These are phyloP conservation scores for Acaromyces ingoldii DNA, from an alignment of 1,284 basidiomycete genomes.

Conservation along the genomic window DNA sequence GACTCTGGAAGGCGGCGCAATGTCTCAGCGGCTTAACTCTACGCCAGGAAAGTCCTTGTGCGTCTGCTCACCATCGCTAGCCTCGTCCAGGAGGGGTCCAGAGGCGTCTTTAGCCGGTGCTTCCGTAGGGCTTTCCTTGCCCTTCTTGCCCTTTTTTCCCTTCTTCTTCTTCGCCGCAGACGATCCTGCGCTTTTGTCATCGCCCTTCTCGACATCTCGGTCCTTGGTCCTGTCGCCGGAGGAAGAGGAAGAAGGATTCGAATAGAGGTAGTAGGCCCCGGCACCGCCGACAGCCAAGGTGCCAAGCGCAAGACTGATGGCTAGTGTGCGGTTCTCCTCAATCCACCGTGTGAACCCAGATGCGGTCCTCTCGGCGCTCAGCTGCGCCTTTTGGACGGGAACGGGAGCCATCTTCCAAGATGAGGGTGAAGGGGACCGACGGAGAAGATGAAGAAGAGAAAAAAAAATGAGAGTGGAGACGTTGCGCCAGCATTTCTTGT, in stretches of 20 bases:
- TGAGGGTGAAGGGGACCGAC: no score
- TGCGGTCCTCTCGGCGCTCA: background rate
- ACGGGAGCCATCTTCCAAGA: background rate
- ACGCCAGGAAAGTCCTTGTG: background rate
- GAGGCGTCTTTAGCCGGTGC: constrained; percentile 16
- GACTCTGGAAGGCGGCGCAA: constrained; percentile 13
- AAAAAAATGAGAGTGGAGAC: no score
- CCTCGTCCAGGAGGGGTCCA: constrained; percentile 47
- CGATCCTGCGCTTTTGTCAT: background rate
- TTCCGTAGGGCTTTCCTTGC: constrained; percentile 13
- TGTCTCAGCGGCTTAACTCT: background rate
- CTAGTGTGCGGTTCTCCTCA: constrained; percentile 43
- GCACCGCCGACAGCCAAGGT: constrained; percentile 29
- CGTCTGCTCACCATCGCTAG: constrained; percentile 18
- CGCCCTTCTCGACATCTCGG: background rate
- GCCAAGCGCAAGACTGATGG: constrained; percentile 38
- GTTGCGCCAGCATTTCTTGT: no score
- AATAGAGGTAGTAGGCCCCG: constrained; percentile 41
- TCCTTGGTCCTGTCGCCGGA: no score
- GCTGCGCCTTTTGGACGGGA: constrained; percentile 5
- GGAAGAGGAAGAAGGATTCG: no score
- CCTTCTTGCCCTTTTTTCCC: constrained; percentile 44
- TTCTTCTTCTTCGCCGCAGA: constrained; percentile 28
- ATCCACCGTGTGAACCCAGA: constrained; percentile 23
- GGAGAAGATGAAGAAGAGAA: no score